phyloP scores from a whole-genome alignment of 2,329 filamentous ascomycete genomes.

The Colletotrichum tabaci region DNA sequence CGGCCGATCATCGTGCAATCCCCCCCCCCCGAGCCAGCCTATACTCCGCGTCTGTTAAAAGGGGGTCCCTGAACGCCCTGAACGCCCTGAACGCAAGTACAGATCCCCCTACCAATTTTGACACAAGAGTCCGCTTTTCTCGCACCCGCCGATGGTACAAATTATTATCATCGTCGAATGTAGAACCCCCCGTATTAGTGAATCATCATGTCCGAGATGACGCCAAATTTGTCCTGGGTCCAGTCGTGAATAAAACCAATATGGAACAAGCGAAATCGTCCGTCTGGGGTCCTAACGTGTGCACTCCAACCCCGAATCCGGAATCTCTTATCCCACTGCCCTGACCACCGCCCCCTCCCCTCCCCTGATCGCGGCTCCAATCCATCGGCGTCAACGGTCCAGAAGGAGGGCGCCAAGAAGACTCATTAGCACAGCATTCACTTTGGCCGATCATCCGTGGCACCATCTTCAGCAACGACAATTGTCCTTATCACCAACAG shows the following conservation, averaged over 20 bases:
- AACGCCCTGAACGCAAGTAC: background rate
- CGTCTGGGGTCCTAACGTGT: background rate
- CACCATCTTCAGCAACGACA: background rate
- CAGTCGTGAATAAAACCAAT: no score
- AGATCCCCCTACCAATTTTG: background rate
- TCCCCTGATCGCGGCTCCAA: constrained; percentile 30
- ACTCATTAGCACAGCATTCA: background rate
- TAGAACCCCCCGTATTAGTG: no score
- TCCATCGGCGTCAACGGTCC: constrained; percentile 17
- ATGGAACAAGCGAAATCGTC: background rate
- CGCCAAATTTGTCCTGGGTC: no score
- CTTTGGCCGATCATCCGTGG: background rate
- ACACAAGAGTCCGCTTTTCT: background rate
- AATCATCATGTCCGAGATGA: no score
- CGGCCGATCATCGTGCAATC: background rate
- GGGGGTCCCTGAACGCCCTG: background rate
- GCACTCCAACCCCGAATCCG: background rate
- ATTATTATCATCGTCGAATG: no score
- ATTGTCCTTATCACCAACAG: background rate
- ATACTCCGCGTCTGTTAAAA: constrained; percentile 33
- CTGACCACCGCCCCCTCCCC: background rate
- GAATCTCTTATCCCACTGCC: background rate
- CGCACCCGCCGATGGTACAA: no score
- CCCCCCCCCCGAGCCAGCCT: constrained; percentile 2
- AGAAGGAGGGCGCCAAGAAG: constrained; percentile 1